Conservation (phyloP, 2,329 filamentous ascomycete genomes). For the Thermothelomyces thermophilus region DNA sequence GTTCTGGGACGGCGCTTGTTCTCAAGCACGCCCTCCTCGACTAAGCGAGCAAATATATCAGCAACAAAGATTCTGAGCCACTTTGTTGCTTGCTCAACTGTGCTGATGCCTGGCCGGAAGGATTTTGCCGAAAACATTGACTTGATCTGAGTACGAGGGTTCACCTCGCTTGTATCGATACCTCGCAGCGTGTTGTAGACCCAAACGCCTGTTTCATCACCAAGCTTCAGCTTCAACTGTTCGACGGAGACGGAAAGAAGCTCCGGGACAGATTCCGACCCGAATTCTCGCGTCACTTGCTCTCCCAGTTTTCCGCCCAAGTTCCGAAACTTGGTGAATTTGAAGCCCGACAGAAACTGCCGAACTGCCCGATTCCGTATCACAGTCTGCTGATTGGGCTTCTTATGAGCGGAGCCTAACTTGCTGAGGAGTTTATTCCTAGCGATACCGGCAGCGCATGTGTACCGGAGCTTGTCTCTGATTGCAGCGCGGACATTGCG, state of each 20-base stretch:
- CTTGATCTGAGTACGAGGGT: slow-evolving; percentile 85
- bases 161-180: slow-evolving; percentile 82
- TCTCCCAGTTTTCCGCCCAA: slow-evolving; percentile 93
- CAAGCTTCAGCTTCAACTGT: slow-evolving; percentile 69
- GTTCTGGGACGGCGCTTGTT: slow-evolving; percentile 80
- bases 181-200: slow-evolving; percentile 79
- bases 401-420: slow-evolving; percentile 82
- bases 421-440: slow-evolving; percentile 95
- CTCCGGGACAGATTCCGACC: slow-evolving; percentile 71
- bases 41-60: slow-evolving; percentile 82
- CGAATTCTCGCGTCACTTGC: slow-evolving; percentile 72
- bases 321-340: slow-evolving; percentile 91
- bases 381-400: slow-evolving; percentile 92
- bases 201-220: slow-evolving; percentile 80
- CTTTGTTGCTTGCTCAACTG: slow-evolving; percentile 66
- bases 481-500: slow-evolving; percentile 65
- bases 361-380: slow-evolving; percentile 77
- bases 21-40: slow-evolving; percentile 85
- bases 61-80: slow-evolving; percentile 90
- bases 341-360: slow-evolving; percentile 75
- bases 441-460: slow-evolving; percentile 83
- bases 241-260: slow-evolving; percentile 66
- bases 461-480: slow-evolving; percentile 68
- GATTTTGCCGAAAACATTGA: slow-evolving; percentile 97
- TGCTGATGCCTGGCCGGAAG: slow-evolving; percentile 78